Conservation (phyloP, 495 filamentous ascomycete species). For the Cenococcum geophilum region DNA sequence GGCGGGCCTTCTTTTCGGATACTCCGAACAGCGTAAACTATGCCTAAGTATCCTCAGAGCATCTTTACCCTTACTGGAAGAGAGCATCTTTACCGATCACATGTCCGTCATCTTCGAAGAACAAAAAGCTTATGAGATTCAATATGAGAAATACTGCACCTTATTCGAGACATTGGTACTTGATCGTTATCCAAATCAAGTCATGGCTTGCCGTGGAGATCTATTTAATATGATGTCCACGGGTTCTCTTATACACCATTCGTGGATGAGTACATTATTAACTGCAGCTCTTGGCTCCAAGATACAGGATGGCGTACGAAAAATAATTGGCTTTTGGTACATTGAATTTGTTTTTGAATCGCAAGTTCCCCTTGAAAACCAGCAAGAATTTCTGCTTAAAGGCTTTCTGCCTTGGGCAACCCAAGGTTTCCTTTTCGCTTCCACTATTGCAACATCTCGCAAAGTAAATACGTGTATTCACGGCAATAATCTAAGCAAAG, state of each 20-base stretch:
- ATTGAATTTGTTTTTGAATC: constrained; percentile 24
- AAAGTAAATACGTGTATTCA: constrained; percentile 27
- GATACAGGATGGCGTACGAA: constrained; percentile 38
- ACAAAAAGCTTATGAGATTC: constrained; percentile 8
- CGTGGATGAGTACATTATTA: constrained; percentile 28
- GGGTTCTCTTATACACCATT: constrained; percentile 16
- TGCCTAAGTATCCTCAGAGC: constrained; percentile 42
- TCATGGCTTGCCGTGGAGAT: constrained; percentile 36
- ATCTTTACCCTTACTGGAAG: constrained; percentile 31
- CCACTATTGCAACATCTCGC: constrained; percentile 25
- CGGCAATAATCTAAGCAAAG: constrained; percentile 28
- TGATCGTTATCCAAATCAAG: constrained; percentile 41
- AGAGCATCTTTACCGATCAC: constrained; percentile 20
- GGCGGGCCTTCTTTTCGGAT: constrained; percentile 38
- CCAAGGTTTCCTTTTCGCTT: constrained; percentile 36
- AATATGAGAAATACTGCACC: constrained; percentile 36
- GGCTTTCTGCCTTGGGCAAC: constrained; percentile 39
- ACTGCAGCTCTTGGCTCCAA: constrained; percentile 28
- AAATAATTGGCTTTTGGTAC: constrained; percentile 37
- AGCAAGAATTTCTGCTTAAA: constrained; percentile 25
- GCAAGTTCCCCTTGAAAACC: constrained; percentile 5
- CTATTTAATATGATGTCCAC: constrained; percentile 28
- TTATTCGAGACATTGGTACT: constrained; percentile 40
- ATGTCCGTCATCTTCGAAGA: constrained; percentile 23
- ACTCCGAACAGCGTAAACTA: constrained; percentile 42